Conservation (phyloP, 2,329 filamentous ascomycete genomes). For the Penicillium sp. region DNA sequence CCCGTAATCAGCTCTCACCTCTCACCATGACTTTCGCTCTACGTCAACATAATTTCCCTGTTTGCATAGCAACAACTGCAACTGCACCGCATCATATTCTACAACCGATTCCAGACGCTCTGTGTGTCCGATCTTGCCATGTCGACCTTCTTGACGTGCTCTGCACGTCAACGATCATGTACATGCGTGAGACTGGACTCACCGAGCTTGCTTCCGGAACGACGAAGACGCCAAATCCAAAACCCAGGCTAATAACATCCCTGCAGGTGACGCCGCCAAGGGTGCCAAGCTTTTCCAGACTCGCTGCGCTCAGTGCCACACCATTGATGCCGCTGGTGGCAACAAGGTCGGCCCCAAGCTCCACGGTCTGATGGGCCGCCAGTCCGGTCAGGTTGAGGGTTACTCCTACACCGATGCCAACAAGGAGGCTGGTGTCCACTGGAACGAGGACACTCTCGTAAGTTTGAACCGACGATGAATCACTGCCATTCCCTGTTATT, state of each 20-base stretch:
- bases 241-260: background rate
- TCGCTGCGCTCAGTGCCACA: slow-evolving; percentile 98
- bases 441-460: slow-evolving; percentile 84
- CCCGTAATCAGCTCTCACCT: background rate
- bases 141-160: slow-evolving; percentile 27
- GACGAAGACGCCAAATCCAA: slow-evolving; percentile 13
- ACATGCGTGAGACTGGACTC: slow-evolving; percentile 26
- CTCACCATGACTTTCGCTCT: background rate
- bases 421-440: slow-evolving; percentile 91
- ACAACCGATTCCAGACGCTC: background rate
- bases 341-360: slow-evolving; percentile 99
- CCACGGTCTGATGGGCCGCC: slow-evolving; percentile 95
- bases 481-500: slow-evolving; percentile 1
- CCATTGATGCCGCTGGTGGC: slow-evolving; percentile 80
- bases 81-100: background rate
- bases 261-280: slow-evolving; percentile 85
- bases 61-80: background rate
- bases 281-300: slow-evolving; percentile 98
- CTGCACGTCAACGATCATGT: slow-evolving; percentile 21
- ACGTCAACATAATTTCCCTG: background rate
- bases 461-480: slow-evolving; percentile 27
- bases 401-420: slow-evolving; percentile 99
- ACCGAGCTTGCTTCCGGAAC: slow-evolving; percentile 5
- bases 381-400: slow-evolving; percentile 86
- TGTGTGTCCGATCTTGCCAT: slow-evolving; percentile 10